phyloP scores from a whole-genome alignment of 1,284 basidiomycete species.

The Marasmius tenuissimus region DNA sequence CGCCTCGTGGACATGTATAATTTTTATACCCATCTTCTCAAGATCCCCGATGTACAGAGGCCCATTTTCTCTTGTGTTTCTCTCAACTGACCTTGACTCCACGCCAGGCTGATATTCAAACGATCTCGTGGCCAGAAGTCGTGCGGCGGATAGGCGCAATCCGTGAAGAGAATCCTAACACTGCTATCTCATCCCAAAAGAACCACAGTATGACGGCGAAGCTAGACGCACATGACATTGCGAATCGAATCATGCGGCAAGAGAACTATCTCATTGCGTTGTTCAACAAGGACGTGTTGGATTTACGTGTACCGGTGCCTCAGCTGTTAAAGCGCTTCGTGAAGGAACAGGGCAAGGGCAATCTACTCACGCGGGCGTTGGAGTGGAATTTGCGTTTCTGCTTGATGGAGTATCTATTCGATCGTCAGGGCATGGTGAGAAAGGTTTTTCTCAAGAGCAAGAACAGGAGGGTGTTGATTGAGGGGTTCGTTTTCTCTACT shows the following conservation, averaged over 20 bases:
- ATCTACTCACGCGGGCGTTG: slow-evolving; percentile 82
- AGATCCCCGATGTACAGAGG: slow-evolving; percentile 76
- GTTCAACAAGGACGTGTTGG: slow-evolving; percentile 95
- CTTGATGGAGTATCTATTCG: slow-evolving; percentile 93
- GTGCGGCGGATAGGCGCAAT: slow-evolving; percentile 88
- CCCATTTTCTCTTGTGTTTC: slow-evolving; percentile 18
- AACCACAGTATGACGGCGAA: slow-evolving; percentile 61
- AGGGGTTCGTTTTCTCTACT: slow-evolving; percentile 64
- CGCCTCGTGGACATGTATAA: slow-evolving; percentile 90
- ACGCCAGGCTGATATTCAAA: slow-evolving; percentile 89
- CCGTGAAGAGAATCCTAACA: slow-evolving; percentile 88
- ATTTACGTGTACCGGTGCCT: slow-evolving; percentile 84
- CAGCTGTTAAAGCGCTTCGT: slow-evolving; percentile 50
- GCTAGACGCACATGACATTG: slow-evolving; percentile 95
- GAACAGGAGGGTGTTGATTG: slow-evolving; percentile 75
- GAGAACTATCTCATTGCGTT: slow-evolving; percentile 98
- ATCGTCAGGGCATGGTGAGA: slow-evolving; percentile 82
- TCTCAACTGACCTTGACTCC: neutral
- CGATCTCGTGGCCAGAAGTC: slow-evolving; percentile 94
- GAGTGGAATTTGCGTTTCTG: slow-evolving; percentile 98
- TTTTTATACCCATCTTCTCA: slow-evolving; percentile 82
- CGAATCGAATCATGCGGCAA: slow-evolving; percentile 94
- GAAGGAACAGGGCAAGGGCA: slow-evolving; percentile 63
- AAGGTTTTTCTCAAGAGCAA: slow-evolving; percentile 89
- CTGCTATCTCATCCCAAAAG: slow-evolving; percentile 74